Conservation (phyloP, 192 early-diverging fungal genomes). For the Podila horticola region DNA sequence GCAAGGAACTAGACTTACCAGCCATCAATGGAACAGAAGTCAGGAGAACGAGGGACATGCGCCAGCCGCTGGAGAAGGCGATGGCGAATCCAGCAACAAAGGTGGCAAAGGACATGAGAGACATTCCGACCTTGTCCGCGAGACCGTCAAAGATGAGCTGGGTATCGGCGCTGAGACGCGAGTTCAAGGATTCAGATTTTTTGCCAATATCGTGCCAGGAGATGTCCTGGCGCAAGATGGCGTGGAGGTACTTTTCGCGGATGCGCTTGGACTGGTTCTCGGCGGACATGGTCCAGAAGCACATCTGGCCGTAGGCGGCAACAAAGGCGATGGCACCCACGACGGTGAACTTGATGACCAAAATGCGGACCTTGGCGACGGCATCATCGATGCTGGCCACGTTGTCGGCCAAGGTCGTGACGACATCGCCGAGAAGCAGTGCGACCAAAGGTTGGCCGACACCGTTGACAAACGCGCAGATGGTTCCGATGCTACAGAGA, state of each 20-base stretch:
- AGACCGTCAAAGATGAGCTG: conserved; percentile 92
- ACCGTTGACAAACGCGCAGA: conserved; percentile 23
- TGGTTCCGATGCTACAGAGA: conserved; percentile 20
- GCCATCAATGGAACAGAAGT: conserved; percentile 80
- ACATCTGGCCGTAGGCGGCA: conserved; percentile 68
- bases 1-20: too few species aligned
- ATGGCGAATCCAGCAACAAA: conserved; percentile 80
- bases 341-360: conserved; percentile 24
- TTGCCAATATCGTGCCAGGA: conserved; percentile 89
- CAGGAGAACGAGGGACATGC: conserved; percentile 83
- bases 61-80: conserved; percentile 85
- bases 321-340: conserved; percentile 67
- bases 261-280: conserved; percentile 68
- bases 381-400: not conserved
- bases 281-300: conserved; percentile 69
- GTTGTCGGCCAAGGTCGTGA: not conserved
- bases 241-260: conserved; percentile 76
- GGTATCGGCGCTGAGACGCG: conserved; percentile 88
- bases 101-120: conserved; percentile 71
- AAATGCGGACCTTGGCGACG: not conserved
- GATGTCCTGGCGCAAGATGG: conserved; percentile 88
- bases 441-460: conserved; percentile 40
- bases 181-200: conserved; percentile 82
- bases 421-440: conserved; percentile 22
- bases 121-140: conserved; percentile 81